Evolutionary conservation across 768 basidiomycete genomes (phyloP), one percentile per base, ranked within the genome.

Genomic region (Boletales sp.): DNA sequence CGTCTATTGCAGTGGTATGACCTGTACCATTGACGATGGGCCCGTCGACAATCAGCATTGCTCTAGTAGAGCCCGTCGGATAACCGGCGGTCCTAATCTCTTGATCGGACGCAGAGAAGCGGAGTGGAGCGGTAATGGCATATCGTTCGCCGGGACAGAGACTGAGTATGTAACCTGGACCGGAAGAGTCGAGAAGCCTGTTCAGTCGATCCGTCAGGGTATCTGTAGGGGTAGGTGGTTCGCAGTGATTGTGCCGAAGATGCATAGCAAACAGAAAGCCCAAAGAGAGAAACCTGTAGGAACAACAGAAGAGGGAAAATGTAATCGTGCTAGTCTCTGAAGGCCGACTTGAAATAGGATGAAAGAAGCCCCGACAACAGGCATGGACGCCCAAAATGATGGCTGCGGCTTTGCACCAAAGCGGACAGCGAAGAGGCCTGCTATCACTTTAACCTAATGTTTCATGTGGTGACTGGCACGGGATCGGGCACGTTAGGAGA

Each of bases 1-100:
- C 87, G 59, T 83, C 78, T 5, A 91, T 74, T 3, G 87, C 91
- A 0, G 81, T 86, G 0, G 86, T 82, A 54, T 90, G 86, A 4
- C 86, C 84, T 32, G 72, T 66, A 8, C 82, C 83, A 58, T 85
- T 78, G 12, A 64, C 55, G 0, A 83, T 77, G 13, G 84, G 75
- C 2, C 90, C 91, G 54, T 68, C 68, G 10, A 93, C 85, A 30
- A 84, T 73, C 14, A 94, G 75, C 4, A 75, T 80, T 6, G 90
- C 91, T 52, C 91, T 76, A 10, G 75, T 72, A 46, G 77, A 70
- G 18, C 75, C 87, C 0, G 75, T 80, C 0, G 91, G 91, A 54
- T 90, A 87, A 15, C 87, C 88, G 7, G 74, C 58, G 0, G 91
- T 94, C 56, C 82, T 87, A 42, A 94, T 91, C 68, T 93, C 91